These are phyloP conservation scores for Musa schizocarpa DNA, from an alignment of 176 grass and related monocot genomes.

Conservation along the genomic window DNA sequence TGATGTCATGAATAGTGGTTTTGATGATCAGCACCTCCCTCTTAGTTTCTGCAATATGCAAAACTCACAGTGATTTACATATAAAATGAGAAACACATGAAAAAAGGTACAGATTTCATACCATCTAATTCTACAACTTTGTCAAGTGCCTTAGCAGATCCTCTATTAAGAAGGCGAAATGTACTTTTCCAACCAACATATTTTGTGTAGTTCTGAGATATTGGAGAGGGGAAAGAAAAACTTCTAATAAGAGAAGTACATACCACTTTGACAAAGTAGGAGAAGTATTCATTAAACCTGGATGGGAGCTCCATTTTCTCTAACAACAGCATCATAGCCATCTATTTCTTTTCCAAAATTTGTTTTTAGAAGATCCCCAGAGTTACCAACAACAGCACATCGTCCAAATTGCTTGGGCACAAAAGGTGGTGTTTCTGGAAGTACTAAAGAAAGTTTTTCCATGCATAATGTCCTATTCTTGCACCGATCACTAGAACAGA, in stretches of 20 bases:
- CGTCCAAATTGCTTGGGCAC: conserved; percentile 62
- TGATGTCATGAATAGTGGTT: conserved; percentile 96
- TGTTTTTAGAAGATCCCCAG: conserved; percentile 93
- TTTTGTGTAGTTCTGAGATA: conserved; percentile 81
- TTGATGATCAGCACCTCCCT: conserved; percentile 76
- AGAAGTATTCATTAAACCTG: conserved; percentile 47
- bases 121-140: conserved; percentile 97
- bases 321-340: conserved; percentile 72
- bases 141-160: conserved; percentile 94
- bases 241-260: conserved; percentile 13
- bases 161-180: conserved; percentile 95
- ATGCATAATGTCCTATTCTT: conserved; percentile 66
- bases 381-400: conserved; percentile 91
- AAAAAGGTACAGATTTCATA: conserved; percentile 19
- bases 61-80: conserved; percentile 15
- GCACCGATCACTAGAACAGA: conserved; percentile 54
- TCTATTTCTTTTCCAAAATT: conserved; percentile 95
- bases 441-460: conserved; percentile 84
- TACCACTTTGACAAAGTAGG: conserved; percentile 4
- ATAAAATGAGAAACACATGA: background rate
- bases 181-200: conserved; percentile 93
- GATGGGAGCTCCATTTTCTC: conserved; percentile 90
- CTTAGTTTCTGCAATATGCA: conserved; percentile 62
- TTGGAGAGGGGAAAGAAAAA: conserved; percentile 11
- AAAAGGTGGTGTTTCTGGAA: conserved; percentile 68